phyloP scores from a whole-genome alignment of 1,284 basidiomycete species.

The Sanghuangporus weigelae region DNA sequence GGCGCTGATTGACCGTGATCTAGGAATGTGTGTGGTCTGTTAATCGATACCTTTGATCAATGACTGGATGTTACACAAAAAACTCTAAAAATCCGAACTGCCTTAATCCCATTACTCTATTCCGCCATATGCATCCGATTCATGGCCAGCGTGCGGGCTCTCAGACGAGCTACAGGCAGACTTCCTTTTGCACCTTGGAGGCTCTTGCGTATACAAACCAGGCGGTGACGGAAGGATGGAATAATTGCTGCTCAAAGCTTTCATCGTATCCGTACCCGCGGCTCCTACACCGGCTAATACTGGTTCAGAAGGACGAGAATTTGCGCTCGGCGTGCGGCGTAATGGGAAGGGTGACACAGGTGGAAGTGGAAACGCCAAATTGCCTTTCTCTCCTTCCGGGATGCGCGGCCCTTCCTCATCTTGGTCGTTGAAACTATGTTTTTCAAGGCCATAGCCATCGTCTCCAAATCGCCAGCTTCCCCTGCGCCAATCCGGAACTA shows the following conservation, averaged over 20 bases:
- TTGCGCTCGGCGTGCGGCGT: constrained; percentile 5
- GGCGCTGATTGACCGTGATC: neutral
- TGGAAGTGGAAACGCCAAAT: constrained; percentile 7
- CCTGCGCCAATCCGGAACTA: constrained; percentile 17
- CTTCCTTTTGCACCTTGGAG: neutral
- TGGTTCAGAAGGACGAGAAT: neutral
- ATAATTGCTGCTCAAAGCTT: neutral
- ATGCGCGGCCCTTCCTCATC: constrained; percentile 5
- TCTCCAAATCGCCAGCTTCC: constrained; percentile 16
- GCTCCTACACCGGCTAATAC: neutral
- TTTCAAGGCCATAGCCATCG: neutral
- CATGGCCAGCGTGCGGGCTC: neutral
- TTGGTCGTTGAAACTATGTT: neutral
- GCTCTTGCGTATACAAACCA: neutral
- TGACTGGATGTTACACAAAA: neutral
- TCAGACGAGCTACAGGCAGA: neutral
- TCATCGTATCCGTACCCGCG: neutral
- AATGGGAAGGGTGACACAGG: constrained; percentile 15
- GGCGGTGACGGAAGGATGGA: constrained; percentile 10
- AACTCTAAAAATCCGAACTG: neutral
- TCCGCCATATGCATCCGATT: constrained; percentile 12
- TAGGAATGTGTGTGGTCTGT: neutral
- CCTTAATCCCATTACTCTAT: constrained; percentile 1
- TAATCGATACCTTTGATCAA: neutral
- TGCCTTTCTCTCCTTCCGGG: neutral